Base-by-base conservation (phyloP, 225 moss, liverwort and hornwort species). In the Polytrichum formosum region DNA sequence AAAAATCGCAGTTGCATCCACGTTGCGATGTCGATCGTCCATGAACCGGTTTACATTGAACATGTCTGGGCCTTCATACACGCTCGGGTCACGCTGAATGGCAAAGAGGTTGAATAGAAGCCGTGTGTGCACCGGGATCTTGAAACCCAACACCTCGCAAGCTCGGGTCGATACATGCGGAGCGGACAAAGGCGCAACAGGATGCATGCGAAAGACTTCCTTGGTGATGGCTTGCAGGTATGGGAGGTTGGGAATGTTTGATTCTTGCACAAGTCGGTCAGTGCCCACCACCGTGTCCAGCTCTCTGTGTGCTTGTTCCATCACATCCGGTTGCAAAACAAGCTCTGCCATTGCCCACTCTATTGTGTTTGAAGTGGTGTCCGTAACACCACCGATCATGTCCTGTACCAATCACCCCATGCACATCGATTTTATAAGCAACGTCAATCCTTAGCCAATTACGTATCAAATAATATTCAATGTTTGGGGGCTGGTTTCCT, bases 171-270 rank as follows among this genome's bases (percentile, higher is more conserved):
- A 86, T 19, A 84, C 79, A 9, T 79, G 72, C 0, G 85, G 89
- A 19, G 67, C 65, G 4, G 78, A 61, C 9, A 89, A n/a, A 0
- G 75, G 81, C 0, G 79, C 72, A 3, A 80, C 84, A 0, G 87
- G 83, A 55, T 91, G 92, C 53, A 88, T 65, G 6, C 83, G 73
- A 28, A 87, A 80, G 5, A 77, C 66, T 20, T 87, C 87, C 55
- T 83, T 83, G 31, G 77, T 59, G 27, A 80, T 55, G 6, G 81
- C 81, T 27, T 76, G 78, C 0, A 46, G 0, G 46, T 46, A 46
- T 16, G 46, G 46, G 46, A 46, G 46, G 46, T 46, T 46, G 3
- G 46, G 65, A 21, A 81, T 37, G 56, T 84, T 81, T 22, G 72
- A 19, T 55, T 88, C 87, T 19, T 73, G 73, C 10, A 89, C 70